phyloP scores from a whole-genome alignment of 2,329 filamentous ascomycete genomes.

The Alternaria panax region DNA sequence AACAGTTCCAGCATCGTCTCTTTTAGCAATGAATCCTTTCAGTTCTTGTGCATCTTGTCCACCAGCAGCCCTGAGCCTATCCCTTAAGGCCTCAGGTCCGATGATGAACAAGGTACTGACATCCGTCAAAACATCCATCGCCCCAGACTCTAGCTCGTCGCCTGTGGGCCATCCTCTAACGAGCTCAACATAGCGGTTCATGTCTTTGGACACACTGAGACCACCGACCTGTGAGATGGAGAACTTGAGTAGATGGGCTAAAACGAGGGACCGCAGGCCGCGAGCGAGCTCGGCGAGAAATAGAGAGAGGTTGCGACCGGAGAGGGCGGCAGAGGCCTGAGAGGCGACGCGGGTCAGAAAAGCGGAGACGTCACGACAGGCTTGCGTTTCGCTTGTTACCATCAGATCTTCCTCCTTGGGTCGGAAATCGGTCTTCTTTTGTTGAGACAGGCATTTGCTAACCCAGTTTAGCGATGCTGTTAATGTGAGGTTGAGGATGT shows the following conservation, averaged over 20 bases:
- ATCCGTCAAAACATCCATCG: slow-evolving; percentile 87
- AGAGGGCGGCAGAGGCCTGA: slow-evolving; percentile 72
- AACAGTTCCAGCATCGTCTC: slow-evolving; percentile 82
- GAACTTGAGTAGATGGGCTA: slow-evolving; percentile 95
- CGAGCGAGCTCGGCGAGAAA: slow-evolving; percentile 86
- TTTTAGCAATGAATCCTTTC: slow-evolving; percentile 81
- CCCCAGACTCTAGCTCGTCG: slow-evolving; percentile 59
- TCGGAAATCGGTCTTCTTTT: slow-evolving; percentile 89
- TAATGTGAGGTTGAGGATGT: slow-evolving; percentile 72
- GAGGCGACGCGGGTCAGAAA: slow-evolving; percentile 76
- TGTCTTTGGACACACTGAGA: slow-evolving; percentile 94
- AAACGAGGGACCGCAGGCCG: slow-evolving; percentile 76
- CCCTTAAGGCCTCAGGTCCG: slow-evolving; percentile 65
- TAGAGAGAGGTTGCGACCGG: slow-evolving; percentile 81
- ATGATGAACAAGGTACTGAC: slow-evolving; percentile 97
- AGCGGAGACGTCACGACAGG: slow-evolving; percentile 79
- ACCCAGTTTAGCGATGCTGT: slow-evolving; percentile 81
- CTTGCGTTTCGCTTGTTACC: slow-evolving; percentile 69
- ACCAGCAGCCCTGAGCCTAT: slow-evolving; percentile 56
- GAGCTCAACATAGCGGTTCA: slow-evolving; percentile 88
- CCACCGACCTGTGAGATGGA: slow-evolving; percentile 91
- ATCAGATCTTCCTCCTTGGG: slow-evolving; percentile 72
- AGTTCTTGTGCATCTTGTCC: slow-evolving; percentile 63
- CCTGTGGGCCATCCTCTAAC: slow-evolving; percentile 79
- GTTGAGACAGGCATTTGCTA: slow-evolving; percentile 72